A percentile compares a stretch with the other conserved stretches of the same genome.
phyloP scores from a whole-genome alignment of 768 basidiomycete species.

The Hortiboletus flavorubellus region DNA sequence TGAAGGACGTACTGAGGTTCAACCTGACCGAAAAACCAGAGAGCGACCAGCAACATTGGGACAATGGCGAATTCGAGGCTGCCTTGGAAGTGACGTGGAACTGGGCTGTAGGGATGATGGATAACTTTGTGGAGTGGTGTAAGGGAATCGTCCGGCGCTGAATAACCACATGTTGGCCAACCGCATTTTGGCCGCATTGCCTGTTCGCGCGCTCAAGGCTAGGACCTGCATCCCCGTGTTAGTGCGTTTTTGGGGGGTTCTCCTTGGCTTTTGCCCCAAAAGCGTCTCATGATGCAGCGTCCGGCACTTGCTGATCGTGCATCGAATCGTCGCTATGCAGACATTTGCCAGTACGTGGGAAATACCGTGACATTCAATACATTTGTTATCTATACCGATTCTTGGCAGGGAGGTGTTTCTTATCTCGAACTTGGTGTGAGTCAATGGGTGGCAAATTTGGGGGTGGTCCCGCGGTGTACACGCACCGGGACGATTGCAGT shows the following conservation, averaged over 20 bases:
- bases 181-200: not conserved
- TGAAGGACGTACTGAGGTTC: slow-evolving; percentile 93
- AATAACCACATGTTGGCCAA: not conserved
- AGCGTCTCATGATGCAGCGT: no score
- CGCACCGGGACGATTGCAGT: no score
- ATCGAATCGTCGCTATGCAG: no score
- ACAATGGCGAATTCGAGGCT: slow-evolving; percentile 63
- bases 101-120: slow-evolving; percentile 41
- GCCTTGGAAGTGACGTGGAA: slow-evolving; percentile 60
- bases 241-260: not conserved
- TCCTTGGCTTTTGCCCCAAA: no score
- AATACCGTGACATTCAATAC: no score
- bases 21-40: slow-evolving; percentile 59
- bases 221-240: not conserved
- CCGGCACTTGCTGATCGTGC: no score
- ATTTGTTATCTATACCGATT: no score
- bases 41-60: slow-evolving; percentile 50
- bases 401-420: no score
- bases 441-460: no score
- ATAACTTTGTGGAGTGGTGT: slow-evolving; percentile 31
- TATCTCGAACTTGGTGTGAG: no score
- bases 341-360: no score
- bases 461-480: no score
- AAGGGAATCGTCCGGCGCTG: slow-evolving; percentile 21
- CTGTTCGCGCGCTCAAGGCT: not conserved